phyloP scores from a whole-genome alignment of 1,284 basidiomycete genomes.

The Austroboletus novae-zelandiae region DNA sequence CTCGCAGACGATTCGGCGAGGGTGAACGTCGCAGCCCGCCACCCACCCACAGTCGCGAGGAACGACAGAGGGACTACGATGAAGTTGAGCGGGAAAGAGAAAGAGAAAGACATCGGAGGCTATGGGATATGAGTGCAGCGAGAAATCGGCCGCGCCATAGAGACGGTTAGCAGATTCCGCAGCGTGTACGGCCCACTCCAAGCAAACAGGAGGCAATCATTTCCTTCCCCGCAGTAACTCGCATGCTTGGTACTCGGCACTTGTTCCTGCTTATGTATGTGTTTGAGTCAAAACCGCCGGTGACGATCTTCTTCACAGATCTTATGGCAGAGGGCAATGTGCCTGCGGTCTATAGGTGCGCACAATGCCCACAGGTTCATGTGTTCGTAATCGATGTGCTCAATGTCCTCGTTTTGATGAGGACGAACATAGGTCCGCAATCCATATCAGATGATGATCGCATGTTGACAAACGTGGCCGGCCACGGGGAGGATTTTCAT shows the following conservation, averaged over 20 bases:
- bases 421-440: conserved; percentile 4
- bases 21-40: conserved; percentile 26
- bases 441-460: conserved; percentile 4
- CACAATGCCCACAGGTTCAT: conserved; percentile 10
- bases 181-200: conserved; percentile 6
- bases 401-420: conserved; percentile 26
- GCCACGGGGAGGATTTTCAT: background rate
- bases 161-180: conserved; percentile 15
- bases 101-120: conserved; percentile 47
- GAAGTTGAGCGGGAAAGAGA: conserved; percentile 46
- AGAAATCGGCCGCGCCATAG: conserved; percentile 33
- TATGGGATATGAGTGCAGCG: conserved; percentile 48
- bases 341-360: conserved; percentile 12
- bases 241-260: conserved; percentile 5
- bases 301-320: conserved; percentile 18
- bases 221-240: background rate
- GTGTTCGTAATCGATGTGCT: conserved; percentile 12
- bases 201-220: conserved; percentile 5
- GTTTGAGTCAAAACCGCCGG: conserved; percentile 8
- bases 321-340: conserved; percentile 19
- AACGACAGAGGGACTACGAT: conserved; percentile 37
- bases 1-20: conserved; percentile 15
- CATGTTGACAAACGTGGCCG: conserved; percentile 4
- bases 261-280: conserved; percentile 9
- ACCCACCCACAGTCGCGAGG: conserved; percentile 26